Conservation (phyloP, 2,329 filamentous ascomycete species). For the Neonectria neomacrospora region DNA sequence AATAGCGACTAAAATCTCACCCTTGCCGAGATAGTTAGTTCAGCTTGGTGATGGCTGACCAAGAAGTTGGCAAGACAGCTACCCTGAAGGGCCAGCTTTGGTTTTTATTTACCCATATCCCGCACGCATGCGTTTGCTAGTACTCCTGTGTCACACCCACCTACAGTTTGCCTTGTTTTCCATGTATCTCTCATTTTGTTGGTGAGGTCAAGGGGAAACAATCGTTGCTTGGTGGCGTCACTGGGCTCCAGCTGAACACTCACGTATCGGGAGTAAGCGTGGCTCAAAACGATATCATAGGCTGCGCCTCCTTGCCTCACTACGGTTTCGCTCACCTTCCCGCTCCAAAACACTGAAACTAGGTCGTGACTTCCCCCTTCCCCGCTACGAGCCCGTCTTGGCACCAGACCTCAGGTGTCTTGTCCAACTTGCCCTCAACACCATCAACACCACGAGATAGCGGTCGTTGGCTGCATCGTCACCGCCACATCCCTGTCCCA, state of each 20-base stretch:
- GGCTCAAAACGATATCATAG: neutral
- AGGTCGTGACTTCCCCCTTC: neutral
- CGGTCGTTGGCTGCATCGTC: neutral
- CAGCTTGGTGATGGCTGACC: neutral
- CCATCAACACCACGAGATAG: neutral
- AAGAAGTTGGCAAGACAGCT: neutral
- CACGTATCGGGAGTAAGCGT: neutral
- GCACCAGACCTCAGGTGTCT: neutral
- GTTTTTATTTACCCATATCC: slow-evolving; percentile 7
- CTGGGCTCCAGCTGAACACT: neutral
- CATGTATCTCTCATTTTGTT: too few relatives aligned
- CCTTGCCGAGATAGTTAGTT: neutral
- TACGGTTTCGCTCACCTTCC: neutral
- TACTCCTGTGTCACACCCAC: neutral
- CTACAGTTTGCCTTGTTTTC: neutral
- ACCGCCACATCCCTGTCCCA: neutral
- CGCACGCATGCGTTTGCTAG: neutral
- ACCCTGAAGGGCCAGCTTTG: slow-evolving; percentile 12
- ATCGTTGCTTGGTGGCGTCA: neutral
- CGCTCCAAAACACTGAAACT: neutral
- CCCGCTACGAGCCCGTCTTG: neutral
- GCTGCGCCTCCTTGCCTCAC: neutral
- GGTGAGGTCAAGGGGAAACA: too few relatives aligned
- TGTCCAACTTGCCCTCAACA: neutral
- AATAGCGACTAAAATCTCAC: slow-evolving; percentile 28